phyloP scores from a whole-genome alignment of 768 basidiomycete species.

The Boletus vinaceobasis region DNA sequence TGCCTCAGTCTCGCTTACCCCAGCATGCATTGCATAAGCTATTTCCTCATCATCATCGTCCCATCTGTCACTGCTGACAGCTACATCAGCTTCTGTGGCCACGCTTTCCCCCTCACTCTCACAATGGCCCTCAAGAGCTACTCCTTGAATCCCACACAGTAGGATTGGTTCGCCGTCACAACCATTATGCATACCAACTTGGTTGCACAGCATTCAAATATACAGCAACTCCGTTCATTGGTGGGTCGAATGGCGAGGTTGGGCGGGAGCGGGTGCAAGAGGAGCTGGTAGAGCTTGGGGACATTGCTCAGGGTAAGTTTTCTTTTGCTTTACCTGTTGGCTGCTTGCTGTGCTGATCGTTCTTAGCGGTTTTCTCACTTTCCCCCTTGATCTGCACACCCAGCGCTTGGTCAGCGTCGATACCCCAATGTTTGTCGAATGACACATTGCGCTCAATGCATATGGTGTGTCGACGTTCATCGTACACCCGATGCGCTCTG shows the following conservation, averaged over 20 bases:
- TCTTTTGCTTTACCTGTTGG: too few species aligned
- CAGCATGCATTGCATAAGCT: not conserved
- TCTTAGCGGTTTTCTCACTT: not conserved
- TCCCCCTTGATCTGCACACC: not conserved
- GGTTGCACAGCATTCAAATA: not conserved
- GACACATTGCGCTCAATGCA: not conserved
- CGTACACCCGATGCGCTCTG: fast-evolving
- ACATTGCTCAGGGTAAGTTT: too few species aligned
- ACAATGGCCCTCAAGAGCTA: not conserved
- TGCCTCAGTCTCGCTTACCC: not conserved
- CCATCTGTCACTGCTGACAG: not conserved
- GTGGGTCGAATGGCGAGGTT: not conserved
- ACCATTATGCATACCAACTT: not conserved
- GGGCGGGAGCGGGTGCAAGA: too few species aligned
- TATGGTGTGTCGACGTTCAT: fast-evolving
- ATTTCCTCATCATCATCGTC: not conserved
- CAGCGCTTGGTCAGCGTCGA: too few species aligned
- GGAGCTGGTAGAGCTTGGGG: too few species aligned
- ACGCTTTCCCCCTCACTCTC: not conserved
- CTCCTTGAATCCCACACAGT: not conserved
- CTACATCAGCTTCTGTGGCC: not conserved
- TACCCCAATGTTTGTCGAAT: fast-evolving
- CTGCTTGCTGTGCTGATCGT: not conserved
- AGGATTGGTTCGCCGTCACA: not conserved
- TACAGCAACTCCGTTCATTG: not conserved